Conservation (phyloP, 768 basidiomycete species). For the Flagelloscypha sp. region DNA sequence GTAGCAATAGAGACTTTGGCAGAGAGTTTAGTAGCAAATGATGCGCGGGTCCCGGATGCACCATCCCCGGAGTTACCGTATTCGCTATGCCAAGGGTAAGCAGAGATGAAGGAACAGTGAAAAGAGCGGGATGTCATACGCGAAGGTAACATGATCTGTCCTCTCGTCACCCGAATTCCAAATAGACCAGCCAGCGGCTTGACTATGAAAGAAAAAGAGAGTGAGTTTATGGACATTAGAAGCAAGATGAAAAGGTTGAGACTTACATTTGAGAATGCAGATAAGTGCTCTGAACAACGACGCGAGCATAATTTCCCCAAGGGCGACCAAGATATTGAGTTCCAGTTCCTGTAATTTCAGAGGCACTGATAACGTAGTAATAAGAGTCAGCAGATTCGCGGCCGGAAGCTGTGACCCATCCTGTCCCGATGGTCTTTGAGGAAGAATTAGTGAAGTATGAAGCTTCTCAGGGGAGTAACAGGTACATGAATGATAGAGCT, state of each 20-base stretch:
- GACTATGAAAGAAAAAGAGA: no score
- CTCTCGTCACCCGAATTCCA: slow-evolving; percentile 30
- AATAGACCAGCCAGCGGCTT: slow-evolving; percentile 36
- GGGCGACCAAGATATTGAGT: slow-evolving; percentile 39
- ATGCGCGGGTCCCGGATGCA: slow-evolving; percentile 24
- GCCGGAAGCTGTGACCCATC: slow-evolving; percentile 42
- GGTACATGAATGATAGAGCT: neutral
- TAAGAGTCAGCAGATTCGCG: slow-evolving; percentile 33
- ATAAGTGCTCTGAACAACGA: no score
- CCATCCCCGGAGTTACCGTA: slow-evolving; percentile 38
- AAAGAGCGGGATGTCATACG: no score
- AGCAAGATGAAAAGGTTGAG: no score
- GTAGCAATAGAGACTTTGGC: slow-evolving; percentile 31
- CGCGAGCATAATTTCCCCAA: no score
- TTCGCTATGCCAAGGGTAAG: no score
- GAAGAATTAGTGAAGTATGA: slow-evolving; percentile 45
- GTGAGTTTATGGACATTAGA: no score
- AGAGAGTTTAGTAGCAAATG: slow-evolving; percentile 31
- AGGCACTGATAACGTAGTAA: no score
- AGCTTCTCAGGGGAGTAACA: slow-evolving; percentile 14
- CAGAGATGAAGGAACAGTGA: no score
- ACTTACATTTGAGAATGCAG: no score
- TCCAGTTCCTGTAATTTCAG: no score
- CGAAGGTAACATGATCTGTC: slow-evolving; percentile 38
- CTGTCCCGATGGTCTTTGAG: slow-evolving; percentile 34